phyloP scores from a whole-genome alignment of 2,329 filamentous ascomycete genomes.

The Claviceps fusiformis region DNA sequence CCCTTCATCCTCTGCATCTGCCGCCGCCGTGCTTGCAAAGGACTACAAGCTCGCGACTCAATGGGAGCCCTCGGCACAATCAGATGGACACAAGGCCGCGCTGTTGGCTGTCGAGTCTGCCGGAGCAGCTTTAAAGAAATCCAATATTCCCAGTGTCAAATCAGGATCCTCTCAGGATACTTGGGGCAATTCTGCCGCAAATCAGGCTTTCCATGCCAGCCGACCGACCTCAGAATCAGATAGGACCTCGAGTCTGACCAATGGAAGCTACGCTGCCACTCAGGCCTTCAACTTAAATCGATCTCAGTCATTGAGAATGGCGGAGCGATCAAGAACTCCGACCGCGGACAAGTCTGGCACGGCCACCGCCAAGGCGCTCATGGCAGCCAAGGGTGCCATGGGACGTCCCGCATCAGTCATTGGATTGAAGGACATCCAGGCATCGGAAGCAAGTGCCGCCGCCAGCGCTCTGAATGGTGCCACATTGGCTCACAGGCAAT shows the following conservation, averaged over 20 bases:
- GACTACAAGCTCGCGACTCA: slow-evolving; percentile 31
- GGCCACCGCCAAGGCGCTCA: slow-evolving; percentile 40
- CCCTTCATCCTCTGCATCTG: slow-evolving; percentile 35
- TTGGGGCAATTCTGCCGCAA: slow-evolving; percentile 57
- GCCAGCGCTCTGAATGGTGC: slow-evolving; percentile 64
- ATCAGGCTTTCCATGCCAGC: slow-evolving; percentile 43
- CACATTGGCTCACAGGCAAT: slow-evolving; percentile 47
- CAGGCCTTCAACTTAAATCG: slow-evolving; percentile 25
- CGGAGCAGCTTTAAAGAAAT: slow-evolving; percentile 17
- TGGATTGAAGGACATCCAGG: slow-evolving; percentile 5
- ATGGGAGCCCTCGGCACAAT: slow-evolving; percentile 50
- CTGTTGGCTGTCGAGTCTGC: slow-evolving; percentile 42
- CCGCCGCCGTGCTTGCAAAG: slow-evolving; percentile 29
- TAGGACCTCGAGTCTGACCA: slow-evolving; percentile 9
- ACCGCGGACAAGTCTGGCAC: slow-evolving; percentile 27
- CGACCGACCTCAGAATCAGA: slow-evolving; percentile 8
- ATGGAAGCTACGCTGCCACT: slow-evolving; percentile 18
- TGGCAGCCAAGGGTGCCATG: slow-evolving; percentile 69
- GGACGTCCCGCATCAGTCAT: slow-evolving; percentile 8
- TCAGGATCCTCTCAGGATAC: slow-evolving; percentile 15
- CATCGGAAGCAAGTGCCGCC: slow-evolving; percentile 28
- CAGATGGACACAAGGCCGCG: slow-evolving; percentile 62
- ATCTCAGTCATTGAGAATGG: slow-evolving; percentile 15
- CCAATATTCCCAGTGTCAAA: slow-evolving; percentile 3
- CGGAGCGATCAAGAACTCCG: slow-evolving; percentile 10